Evolutionary conservation across 768 basidiomycete species (phyloP).

Genomic region (Leccinum obscurum): DNA sequence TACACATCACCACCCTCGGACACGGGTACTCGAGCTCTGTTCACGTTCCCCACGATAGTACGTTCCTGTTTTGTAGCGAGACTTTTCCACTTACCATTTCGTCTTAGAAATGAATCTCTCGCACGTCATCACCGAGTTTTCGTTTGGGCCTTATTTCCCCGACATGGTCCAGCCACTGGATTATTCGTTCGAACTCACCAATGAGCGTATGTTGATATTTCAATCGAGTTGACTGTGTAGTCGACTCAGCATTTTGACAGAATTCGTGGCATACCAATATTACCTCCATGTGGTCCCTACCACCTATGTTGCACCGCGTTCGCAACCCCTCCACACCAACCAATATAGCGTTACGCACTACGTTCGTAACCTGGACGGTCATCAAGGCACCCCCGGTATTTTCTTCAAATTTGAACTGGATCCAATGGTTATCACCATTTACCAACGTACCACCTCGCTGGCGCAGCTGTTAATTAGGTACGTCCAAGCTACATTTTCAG

Average conservation of each 20-base stretch:
- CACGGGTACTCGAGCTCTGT: conserved; percentile 89
- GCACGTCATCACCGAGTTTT: conserved; percentile 95
- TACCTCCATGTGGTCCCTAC: conserved; percentile 96
- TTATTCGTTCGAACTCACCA: conserved; percentile 76
- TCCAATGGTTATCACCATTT: conserved; percentile 79
- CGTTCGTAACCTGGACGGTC: conserved; percentile 68
- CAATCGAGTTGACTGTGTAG: neutral
- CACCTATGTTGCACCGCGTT: conserved; percentile 79
- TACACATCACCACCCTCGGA: conserved; percentile 92
- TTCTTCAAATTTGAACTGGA: conserved; percentile 99
- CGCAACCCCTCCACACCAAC: conserved; percentile 63
- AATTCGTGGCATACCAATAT: conserved; percentile 90
- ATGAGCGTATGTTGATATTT: conserved; percentile 48
- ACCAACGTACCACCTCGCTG: conserved; percentile 85
- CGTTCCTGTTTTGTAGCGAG: conserved; percentile 30
- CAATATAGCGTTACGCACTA: conserved; percentile 98
- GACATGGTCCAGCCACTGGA: conserved; percentile 95
- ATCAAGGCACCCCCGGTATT: conserved; percentile 85
- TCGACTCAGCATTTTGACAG: conserved; percentile 37
- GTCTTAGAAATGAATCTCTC: conserved; percentile 89
- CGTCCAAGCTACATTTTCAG: neutral
- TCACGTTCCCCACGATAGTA: conserved; percentile 86
- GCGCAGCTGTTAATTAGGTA: conserved; percentile 80
- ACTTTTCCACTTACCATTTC: neutral
- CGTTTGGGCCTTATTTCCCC: conserved; percentile 95